Evolutionary conservation across 2,329 filamentous ascomycete species (phyloP).

Genomic region (Dothideomycetes sp.): DNA sequence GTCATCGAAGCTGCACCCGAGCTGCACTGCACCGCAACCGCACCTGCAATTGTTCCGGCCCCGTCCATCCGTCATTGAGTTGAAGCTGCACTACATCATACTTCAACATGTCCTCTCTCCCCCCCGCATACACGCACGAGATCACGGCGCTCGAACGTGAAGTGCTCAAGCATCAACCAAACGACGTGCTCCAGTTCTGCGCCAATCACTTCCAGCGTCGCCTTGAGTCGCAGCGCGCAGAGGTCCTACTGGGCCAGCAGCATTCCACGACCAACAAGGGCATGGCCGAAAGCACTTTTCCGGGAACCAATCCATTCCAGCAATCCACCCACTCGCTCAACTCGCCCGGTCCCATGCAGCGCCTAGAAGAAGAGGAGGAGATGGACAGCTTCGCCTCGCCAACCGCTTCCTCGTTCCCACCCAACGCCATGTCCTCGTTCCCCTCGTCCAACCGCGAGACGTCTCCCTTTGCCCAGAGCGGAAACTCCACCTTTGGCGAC

Average conservation of each 20-base stretch:
- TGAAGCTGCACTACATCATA: too few relatives aligned
- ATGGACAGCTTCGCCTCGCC: slow-evolving; percentile 66
- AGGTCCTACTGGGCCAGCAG: slow-evolving; percentile 41
- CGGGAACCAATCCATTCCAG: slow-evolving; percentile 70
- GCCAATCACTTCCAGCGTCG: slow-evolving; percentile 56
- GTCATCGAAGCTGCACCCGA: too few relatives aligned
- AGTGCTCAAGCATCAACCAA: slow-evolving; percentile 45
- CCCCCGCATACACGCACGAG: slow-evolving; percentile 48
- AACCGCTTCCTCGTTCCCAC: slow-evolving; percentile 41
- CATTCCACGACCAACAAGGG: slow-evolving; percentile 31
- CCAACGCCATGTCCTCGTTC: slow-evolving; percentile 27
- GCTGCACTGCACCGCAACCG: too few relatives aligned
- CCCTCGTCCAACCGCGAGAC: slow-evolving; percentile 32
- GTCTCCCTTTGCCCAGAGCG: slow-evolving; percentile 38
- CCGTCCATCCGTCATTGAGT: too few relatives aligned
- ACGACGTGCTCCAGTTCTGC: slow-evolving; percentile 60
- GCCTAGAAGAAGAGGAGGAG: slow-evolving; percentile 71
- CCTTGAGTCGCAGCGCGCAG: slow-evolving; percentile 53
- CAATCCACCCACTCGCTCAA: slow-evolving; percentile 17
- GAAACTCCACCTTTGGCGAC: slow-evolving; percentile 27
- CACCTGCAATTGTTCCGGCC: too few relatives aligned
- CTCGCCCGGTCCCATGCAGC: slow-evolving; percentile 33
- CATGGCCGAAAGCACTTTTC: slow-evolving; percentile 69
- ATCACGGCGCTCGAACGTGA: slow-evolving; percentile 53
- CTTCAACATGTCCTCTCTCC: too few relatives aligned